Percentiles rank a stretch among this genome's conserved stretches.
phyloP scores from a whole-genome alignment of 1,284 basidiomycete species.

The Prillingera fragicola region DNA sequence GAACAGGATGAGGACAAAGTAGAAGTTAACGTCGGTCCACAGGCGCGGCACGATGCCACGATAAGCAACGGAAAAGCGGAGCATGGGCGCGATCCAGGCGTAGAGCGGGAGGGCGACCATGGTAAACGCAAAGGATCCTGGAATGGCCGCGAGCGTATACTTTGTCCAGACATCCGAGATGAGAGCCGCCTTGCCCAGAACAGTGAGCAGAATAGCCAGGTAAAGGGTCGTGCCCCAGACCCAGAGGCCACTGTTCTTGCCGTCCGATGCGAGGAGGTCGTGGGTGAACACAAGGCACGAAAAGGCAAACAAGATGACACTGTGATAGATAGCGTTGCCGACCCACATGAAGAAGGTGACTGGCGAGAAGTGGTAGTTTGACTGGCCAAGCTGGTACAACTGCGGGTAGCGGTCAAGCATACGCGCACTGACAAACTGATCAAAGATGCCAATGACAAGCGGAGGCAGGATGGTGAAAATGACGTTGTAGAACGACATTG shows the following conservation, averaged over 20 bases:
- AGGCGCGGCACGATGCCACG: constrained; percentile 76
- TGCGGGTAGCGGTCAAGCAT: constrained; percentile 97
- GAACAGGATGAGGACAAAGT: constrained; percentile 81
- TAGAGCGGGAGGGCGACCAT: constrained; percentile 92
- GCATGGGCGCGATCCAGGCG: constrained; percentile 72
- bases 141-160: constrained; percentile 93
- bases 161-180: constrained; percentile 99
- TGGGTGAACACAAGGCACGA: constrained; percentile 88
- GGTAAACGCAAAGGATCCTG: constrained; percentile 91
- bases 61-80: constrained; percentile 89
- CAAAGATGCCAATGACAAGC: constrained; percentile 93
- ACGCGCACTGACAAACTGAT: constrained; percentile 94
- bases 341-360: constrained; percentile 95
- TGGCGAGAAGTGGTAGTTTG: constrained; percentile 85
- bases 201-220: constrained; percentile 84
- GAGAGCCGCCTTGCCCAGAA: constrained; percentile 93
- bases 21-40: constrained; percentile 82
- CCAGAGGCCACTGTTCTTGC: constrained; percentile 87
- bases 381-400: constrained; percentile 85
- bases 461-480: constrained; percentile 92
- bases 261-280: constrained; percentile 72
- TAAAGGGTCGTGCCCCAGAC: constrained; percentile 97
- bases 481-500: constrained; percentile 88
- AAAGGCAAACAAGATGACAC: constrained; percentile 80
- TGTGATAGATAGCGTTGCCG: constrained; percentile 88